Evolutionary conservation across 805 yeast species (phyloP).

Genomic region (Schwanniomyces polymorphus): DNA sequence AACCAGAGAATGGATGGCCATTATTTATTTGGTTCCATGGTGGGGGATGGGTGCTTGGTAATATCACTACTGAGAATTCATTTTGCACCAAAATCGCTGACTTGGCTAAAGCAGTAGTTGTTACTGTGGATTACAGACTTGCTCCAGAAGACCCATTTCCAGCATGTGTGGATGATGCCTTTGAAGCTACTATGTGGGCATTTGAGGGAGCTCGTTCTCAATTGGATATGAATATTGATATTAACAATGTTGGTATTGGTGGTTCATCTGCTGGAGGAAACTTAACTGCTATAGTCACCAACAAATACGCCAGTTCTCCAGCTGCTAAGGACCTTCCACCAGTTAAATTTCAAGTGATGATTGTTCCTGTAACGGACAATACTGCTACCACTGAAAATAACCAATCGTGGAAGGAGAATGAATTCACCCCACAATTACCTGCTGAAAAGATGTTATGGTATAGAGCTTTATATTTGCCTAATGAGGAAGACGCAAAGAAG

Average conservation of each 20-base stretch:
- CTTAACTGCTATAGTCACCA: slow-evolving; percentile 36
- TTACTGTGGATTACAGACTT: slow-evolving; percentile 49
- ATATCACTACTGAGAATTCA: slow-evolving; percentile 40
- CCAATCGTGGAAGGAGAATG: slow-evolving; percentile 38
- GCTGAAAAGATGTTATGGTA: slow-evolving; percentile 49
- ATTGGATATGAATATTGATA: slow-evolving; percentile 26
- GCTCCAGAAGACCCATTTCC: slow-evolving; percentile 54
- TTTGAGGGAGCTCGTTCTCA: slow-evolving; percentile 15
- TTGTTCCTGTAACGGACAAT: slow-evolving; percentile 46
- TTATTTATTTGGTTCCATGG: slow-evolving; percentile 42
- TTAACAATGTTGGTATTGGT: slow-evolving; percentile 35
- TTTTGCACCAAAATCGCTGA: slow-evolving; percentile 42
- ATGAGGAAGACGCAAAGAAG: slow-evolving; percentile 18
- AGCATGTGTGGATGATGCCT: slow-evolving; percentile 47
- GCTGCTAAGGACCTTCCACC: slow-evolving; percentile 25
- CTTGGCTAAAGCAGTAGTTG: slow-evolving; percentile 34
- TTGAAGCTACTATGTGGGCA: slow-evolving; percentile 31
- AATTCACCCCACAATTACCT: slow-evolving; percentile 43
- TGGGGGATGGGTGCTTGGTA: slow-evolving; percentile 47
- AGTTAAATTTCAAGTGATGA: slow-evolving; percentile 37
- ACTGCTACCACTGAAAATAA: slow-evolving; percentile 36
- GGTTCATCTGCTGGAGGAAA: slow-evolving; percentile 52
- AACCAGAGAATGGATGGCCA: slow-evolving; percentile 39
- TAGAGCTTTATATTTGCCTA: slow-evolving; percentile 39
- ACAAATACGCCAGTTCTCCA: slow-evolving; percentile 29